Base-by-base conservation (phyloP, 1,139 yeast species). In the Torulaspora globosa region DNA sequence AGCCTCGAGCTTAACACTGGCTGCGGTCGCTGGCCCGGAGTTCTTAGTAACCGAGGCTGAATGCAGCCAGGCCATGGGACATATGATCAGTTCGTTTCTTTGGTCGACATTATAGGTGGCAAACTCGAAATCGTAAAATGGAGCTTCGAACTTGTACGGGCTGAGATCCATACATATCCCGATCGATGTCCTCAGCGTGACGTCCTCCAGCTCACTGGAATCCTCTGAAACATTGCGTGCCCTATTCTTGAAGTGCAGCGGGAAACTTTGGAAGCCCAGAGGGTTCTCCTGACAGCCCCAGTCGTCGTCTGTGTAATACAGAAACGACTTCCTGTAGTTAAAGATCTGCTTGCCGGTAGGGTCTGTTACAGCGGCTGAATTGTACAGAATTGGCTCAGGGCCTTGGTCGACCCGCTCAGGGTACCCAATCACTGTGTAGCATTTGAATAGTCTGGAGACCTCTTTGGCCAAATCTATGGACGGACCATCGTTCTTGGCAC, bases 161-260 rank as follows among this genome's bases (percentile, higher is more conserved):
- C 87, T 89, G 52, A 90, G 67, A 65, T 89, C 97, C 97, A 89
- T 90, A 63, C 97, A 90, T n/a, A 90, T 88, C 0, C 96, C 97
- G 47, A 89, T 72, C 36, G 80, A 76, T 0, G 84, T 69, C 10
- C 65, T 65, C 32, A 76, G 48, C 52, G 50, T 49, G 15, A 68
- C 48, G 39, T 61, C 62, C 19, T 49, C 53, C 9, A 47, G 43
- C 12, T 52, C 47, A 2, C 52, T 53, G 12, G 32, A 33, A 11
- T 33, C 29, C n/a, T 36, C 35, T 5, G 40, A 14, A 15, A 36
- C 12, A 30, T 51, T 49, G 15, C 33, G 36, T 14, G 50, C 58
- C 26, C 46, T 40, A 7, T 39, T 41, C 23, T 46, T 38, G 31
- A 61, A 56, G 1, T 49, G 46, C 15, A 64, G 32, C 8, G 52